phyloP scores from a whole-genome alignment of 1,284 basidiomycete genomes.

The Ustilago tritici region DNA sequence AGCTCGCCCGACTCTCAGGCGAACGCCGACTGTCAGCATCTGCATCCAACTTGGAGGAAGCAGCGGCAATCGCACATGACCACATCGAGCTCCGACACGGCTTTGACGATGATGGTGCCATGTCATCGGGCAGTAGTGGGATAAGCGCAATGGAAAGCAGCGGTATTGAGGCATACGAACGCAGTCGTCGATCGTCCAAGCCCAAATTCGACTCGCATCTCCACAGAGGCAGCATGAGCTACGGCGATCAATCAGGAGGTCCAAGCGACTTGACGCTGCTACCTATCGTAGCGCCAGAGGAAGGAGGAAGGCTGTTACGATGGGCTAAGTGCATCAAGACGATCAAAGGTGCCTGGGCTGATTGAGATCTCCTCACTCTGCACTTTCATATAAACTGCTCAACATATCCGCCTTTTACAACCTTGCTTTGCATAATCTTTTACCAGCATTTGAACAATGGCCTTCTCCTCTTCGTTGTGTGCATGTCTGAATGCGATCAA shows the following conservation, averaged over 20 bases:
- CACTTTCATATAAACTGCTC: neutral
- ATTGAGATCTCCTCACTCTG: constrained; percentile 9
- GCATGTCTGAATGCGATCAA: neutral
- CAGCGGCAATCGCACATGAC: constrained; percentile 42
- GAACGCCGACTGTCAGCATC: constrained; percentile 53
- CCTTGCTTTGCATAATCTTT: constrained; percentile 2
- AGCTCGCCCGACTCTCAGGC: constrained; percentile 67
- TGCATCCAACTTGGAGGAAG: constrained; percentile 35
- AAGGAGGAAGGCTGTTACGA: constrained; percentile 78
- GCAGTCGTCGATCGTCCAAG: constrained; percentile 56
- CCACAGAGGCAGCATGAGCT: constrained; percentile 58
- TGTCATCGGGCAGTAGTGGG: neutral
- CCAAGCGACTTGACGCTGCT: constrained; percentile 68
- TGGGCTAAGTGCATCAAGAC: constrained; percentile 82
- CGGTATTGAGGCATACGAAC: constrained; percentile 38
- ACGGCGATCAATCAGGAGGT: constrained; percentile 63
- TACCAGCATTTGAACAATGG: neutral
- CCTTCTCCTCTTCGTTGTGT: neutral
- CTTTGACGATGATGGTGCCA: constrained; percentile 25
- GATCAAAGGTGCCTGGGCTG: constrained; percentile 83
- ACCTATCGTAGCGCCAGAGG: constrained; percentile 84
- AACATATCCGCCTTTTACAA: neutral
- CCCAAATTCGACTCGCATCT: constrained; percentile 58
- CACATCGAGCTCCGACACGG: constrained; percentile 31
- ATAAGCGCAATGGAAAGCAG: constrained; percentile 15